Conservation (phyloP, 2,329 filamentous ascomycete species). For the Talaromyces atroroseus region DNA sequence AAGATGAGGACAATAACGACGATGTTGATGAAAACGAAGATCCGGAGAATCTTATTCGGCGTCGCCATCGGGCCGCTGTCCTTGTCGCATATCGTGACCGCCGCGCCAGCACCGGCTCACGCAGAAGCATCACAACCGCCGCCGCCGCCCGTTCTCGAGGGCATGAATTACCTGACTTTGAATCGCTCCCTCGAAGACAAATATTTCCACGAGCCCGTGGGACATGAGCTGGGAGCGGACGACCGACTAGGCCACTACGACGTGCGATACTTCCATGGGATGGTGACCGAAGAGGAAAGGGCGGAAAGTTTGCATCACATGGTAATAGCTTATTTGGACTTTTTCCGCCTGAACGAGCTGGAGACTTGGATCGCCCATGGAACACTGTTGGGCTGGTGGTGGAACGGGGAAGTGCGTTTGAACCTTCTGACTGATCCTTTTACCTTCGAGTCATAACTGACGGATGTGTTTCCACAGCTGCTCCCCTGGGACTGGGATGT, state of each 20-base stretch:
- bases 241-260: slow-evolving; percentile 68
- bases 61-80: background rate
- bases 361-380: slow-evolving; percentile 87
- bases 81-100: slow-evolving; percentile 6
- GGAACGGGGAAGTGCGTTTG: slow-evolving; percentile 58
- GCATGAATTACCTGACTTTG: slow-evolving; percentile 7
- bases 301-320: slow-evolving; percentile 62
- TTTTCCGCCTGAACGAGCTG: slow-evolving; percentile 58
- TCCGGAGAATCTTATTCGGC: background rate
- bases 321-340: slow-evolving; percentile 66
- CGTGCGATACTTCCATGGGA: slow-evolving; percentile 59
- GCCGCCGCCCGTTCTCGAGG: slow-evolving; percentile 7
- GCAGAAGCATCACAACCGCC: background rate
- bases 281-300: slow-evolving; percentile 61
- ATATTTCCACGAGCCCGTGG: slow-evolving; percentile 59
- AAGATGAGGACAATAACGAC: background rate
- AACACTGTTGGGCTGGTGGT: slow-evolving; percentile 82
- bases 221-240: slow-evolving; percentile 40
- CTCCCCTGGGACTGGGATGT: slow-evolving; percentile 83
- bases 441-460: background rate
- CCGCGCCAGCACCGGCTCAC: background rate
- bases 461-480: slow-evolving; percentile 40
- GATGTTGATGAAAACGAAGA: slow-evolving; percentile 1
- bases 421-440: background rate
- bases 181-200: slow-evolving; percentile 40